Conservation (phyloP, 1,139 yeast genomes). For the Yamadazyma siamensis region DNA sequence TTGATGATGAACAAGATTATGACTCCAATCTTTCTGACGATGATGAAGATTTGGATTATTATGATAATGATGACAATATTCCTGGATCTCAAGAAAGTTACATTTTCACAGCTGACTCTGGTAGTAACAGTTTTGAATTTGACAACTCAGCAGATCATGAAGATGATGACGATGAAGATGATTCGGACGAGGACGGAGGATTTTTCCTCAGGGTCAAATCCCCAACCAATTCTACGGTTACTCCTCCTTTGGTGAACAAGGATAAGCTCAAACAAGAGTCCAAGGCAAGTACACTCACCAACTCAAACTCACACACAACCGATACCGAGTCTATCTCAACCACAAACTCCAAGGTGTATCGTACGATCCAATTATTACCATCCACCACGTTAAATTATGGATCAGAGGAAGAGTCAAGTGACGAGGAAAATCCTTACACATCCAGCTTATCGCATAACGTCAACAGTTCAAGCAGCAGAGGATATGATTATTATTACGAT, state of each 20-base stretch:
- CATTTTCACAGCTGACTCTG: conserved; percentile 7
- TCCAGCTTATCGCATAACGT: conserved; percentile 77
- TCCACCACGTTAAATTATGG: conserved; percentile 80
- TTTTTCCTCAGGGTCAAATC: conserved; percentile 58
- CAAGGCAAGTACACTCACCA: conserved; percentile 3
- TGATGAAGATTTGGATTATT: conserved; percentile 30
- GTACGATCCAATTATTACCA: conserved; percentile 72
- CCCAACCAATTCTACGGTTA: conserved; percentile 30
- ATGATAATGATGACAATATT: conserved; percentile 14
- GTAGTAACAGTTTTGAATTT: conserved; percentile 8
- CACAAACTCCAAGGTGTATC: conserved; percentile 26
- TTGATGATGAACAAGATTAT: conserved; percentile 27
- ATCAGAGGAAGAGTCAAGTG: conserved; percentile 67
- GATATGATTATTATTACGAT: conserved; percentile 82
- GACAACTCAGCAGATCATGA: conserved; percentile 12
- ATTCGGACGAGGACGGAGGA: conserved; percentile 66
- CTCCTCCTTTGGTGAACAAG: conserved; percentile 13
- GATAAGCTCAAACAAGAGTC: conserved; percentile 4
- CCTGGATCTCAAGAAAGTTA: conserved; percentile 10
- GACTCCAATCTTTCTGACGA: conserved; percentile 16
- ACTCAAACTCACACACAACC: conserved; percentile 17
- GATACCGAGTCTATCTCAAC: conserved; percentile 28
- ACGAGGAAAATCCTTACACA: conserved; percentile 50
- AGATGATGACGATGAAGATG: conserved; percentile 32
- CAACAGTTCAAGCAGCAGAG: conserved; percentile 59